Base-by-base conservation (phyloP, 2,329 filamentous ascomycete species). In the Endocalyx cinctus region DNA sequence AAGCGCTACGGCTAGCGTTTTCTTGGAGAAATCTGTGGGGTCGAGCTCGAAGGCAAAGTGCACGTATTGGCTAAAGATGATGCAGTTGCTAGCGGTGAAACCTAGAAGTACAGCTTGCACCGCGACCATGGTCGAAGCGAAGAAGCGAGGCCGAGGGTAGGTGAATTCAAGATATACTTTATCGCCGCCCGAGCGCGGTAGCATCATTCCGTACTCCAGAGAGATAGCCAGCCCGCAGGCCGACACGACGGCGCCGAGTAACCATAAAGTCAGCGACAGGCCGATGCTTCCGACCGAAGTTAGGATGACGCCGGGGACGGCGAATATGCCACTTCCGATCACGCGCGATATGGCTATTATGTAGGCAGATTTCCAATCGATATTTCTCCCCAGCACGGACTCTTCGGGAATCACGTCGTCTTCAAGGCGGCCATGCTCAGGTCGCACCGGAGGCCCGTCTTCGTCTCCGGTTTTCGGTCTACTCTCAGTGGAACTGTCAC, bases 141-240 rank as follows among this genome's bases (percentile, higher is more conserved):
- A 64, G 40, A 82, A 79, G 5, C 70, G 68, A 2, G 82, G 82
- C 19, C 65, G 64, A 2, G 72, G 70, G 51, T 82, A 85, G 0
- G 77, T 77, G 52, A 79, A 82, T 54, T 86, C 81, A 27, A 86
- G 69, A 48, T 84, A 85, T 6, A 84, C 78, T 57, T 85, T 86
- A 17, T 74, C 66, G 16, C 80, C 82, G 6, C 82, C 82, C 1
- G 76, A 82, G 1, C 79, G 67, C 12, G 82, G 82, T 11, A 86
- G 60, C 79, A 84, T 84, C 47, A 72, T 80, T 0, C 82, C 82
- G 46, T 77, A 82, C 49, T 87, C 82, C 31, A 86, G 66, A 6
- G 70, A 71, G 0, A 85, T 68, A 4, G 70, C 69, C 3, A 85
- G 60, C 0, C 77, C 77, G 32, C 73, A 79, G 6, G 70, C 77